Evolutionary conservation across 163 green algal genomes (phyloP), one percentile per base, ranked within the genome.

Genomic region (Chloroidium sp.): DNA sequence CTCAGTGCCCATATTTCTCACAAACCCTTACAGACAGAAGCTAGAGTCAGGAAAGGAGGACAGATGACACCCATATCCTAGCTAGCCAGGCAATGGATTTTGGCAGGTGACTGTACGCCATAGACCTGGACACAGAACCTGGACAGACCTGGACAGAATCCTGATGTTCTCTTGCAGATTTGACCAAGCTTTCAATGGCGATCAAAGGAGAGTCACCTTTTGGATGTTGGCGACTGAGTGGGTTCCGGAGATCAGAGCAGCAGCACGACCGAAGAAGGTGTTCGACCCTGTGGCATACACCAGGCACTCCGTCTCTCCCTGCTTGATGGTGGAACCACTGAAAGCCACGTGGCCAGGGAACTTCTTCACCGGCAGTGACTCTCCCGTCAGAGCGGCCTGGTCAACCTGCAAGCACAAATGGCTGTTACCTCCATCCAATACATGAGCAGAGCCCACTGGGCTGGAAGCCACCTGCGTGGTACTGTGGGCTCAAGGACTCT

Each of bases 341-440:
- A 94, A 97, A 6, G 85, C 87, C 0, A 95, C 91, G 78, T 96
- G 90, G 10, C 93, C 93, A 4, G 89, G 89, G 82, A 90, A 92
- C 87, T 95, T 96, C 86, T 96, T 97, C 4, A 93, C 93, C 1
- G 94, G 94, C 61, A 98, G 87, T 0, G 93, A 97, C 89, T 98
- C 94, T 61, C 94, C 94, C 13, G 94, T 98, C 62, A 98, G 86
- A 4, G 94, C 94, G 59, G 94, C 94, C 83, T 97, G 94, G 86
- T 98, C 94, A 62, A 96, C 90, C 90, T 97, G 90, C 12, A 36
- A 36, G 14, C 74, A 58, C 60, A 74, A 74, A 75, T n/a, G 14
- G 6, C 10, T 61, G 68, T 10, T 36, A 74, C 10, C 68, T 74
- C 36, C 36, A 4, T 10, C 36, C 74, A 77, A 59, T 14, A 77